A percentile compares a stretch with the other conserved stretches of the same genome.
phyloP scores from a whole-genome alignment of 2,329 filamentous ascomycete species.

The Hypoxylon sp. region DNA sequence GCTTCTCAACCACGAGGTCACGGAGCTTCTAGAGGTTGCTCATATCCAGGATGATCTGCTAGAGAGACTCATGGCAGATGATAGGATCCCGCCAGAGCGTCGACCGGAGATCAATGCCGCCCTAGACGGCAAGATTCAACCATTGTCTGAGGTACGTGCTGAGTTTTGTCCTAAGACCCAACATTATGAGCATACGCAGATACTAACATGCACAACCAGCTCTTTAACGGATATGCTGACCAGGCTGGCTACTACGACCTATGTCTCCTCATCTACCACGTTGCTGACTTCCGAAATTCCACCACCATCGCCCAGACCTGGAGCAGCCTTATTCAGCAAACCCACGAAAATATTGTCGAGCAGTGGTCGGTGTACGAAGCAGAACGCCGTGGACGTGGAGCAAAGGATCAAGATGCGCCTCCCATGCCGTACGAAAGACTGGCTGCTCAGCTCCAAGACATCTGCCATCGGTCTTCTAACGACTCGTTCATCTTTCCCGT shows the following conservation, averaged over 20 bases:
- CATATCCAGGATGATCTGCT: slow-evolving; percentile 94
- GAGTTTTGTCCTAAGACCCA: background rate
- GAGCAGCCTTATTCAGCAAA: slow-evolving; percentile 79
- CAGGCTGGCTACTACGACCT: slow-evolving; percentile 93
- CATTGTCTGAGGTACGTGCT: slow-evolving; percentile 74
- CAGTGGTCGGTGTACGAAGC: slow-evolving; percentile 50
- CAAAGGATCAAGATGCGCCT: slow-evolving; percentile 48
- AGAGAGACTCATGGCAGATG: slow-evolving; percentile 76
- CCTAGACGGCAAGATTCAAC: slow-evolving; percentile 80
- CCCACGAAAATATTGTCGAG: slow-evolving; percentile 64
- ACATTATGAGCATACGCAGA: background rate
- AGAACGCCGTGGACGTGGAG: slow-evolving; percentile 51
- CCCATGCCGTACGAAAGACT: slow-evolving; percentile 75
- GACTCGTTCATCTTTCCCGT: slow-evolving; percentile 74
- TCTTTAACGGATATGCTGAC: slow-evolving; percentile 94
- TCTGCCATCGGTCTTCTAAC: slow-evolving; percentile 69
- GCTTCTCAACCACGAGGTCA: slow-evolving; percentile 82
- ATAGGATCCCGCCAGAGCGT: slow-evolving; percentile 70
- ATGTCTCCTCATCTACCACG: slow-evolving; percentile 89
- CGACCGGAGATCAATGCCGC: slow-evolving; percentile 69
- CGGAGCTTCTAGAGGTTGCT: slow-evolving; percentile 87
- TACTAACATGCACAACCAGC: slow-evolving; percentile 54
- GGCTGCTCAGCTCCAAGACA: slow-evolving; percentile 67
- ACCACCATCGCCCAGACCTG: slow-evolving; percentile 86
- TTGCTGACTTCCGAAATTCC: slow-evolving; percentile 88